phyloP scores from a whole-genome alignment of 148 eudicot species.

The Fagopyrum homotropicum region DNA sequence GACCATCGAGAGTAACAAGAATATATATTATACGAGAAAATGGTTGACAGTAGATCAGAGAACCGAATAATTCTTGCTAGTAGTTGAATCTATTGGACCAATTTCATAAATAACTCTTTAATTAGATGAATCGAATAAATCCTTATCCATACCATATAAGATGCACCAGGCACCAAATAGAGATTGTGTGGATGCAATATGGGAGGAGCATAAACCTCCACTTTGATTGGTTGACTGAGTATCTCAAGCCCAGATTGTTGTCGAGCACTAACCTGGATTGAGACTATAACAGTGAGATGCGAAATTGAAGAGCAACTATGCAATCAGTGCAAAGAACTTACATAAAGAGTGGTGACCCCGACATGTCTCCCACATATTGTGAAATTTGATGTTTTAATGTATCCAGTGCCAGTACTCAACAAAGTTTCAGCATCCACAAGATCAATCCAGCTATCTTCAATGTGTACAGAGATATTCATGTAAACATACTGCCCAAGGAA shows the following conservation, averaged over 20 bases:
- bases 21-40: not conserved
- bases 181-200: conserved; percentile 55
- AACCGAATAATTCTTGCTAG: not conserved
- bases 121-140: not conserved
- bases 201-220: conserved; percentile 84
- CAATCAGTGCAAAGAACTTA: conserved; percentile 27
- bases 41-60: not conserved
- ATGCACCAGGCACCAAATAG: conserved; percentile 83
- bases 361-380: conserved; percentile 48
- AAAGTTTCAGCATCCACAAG: conserved; percentile 37
- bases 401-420: conserved; percentile 24
- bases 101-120: not conserved
- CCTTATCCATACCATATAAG: conserved; percentile 55
- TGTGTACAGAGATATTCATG: conserved; percentile 62
- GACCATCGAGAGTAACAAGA: not conserved
- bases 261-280: conserved; percentile 51
- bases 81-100: not conserved
- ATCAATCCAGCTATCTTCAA: conserved; percentile 48
- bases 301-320: not conserved
- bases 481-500: conserved; percentile 43
- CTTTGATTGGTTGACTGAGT: conserved; percentile 49
- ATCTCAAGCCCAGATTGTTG: conserved; percentile 72
- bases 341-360: conserved; percentile 70
- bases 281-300: conserved; percentile 9
- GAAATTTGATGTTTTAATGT: conserved; percentile 43